Evolutionary conservation across 2,329 filamentous ascomycete genomes (phyloP).

Genomic region (Ophiostoma piceae): DNA sequence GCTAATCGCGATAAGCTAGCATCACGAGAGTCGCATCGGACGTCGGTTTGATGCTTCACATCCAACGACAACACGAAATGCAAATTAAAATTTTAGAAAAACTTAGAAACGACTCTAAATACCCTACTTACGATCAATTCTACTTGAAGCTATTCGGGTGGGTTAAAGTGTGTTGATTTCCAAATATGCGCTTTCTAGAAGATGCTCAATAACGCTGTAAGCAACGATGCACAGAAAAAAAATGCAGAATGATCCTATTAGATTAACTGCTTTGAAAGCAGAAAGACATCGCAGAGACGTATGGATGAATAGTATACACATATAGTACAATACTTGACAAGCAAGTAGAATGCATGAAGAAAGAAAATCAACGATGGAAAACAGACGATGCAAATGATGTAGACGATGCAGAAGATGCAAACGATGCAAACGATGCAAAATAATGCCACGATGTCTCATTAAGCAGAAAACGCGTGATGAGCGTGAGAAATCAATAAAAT

Average conservation of each 20-base stretch:
- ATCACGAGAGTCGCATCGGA: not conserved
- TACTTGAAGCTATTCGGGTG: too few species aligned
- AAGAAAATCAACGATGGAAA: constrained; percentile 12
- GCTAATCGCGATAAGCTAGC: not conserved
- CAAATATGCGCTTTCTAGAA: too few species aligned
- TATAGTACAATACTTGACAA: not conserved
- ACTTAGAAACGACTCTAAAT: too few species aligned
- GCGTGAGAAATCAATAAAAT: not conserved
- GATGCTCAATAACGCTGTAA: too few species aligned
- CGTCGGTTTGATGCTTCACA: not conserved
- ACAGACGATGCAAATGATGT: not conserved
- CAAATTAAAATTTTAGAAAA: too few species aligned
- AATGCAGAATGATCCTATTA: not conserved
- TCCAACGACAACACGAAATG: too few species aligned
- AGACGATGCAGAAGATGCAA: not conserved
- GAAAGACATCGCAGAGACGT: not conserved
- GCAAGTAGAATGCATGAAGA: not conserved
- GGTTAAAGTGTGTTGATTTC: too few species aligned
- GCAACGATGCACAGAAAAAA: too few species aligned
- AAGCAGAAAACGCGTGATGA: not conserved
- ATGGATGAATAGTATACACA: not conserved
- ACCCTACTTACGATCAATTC: too few species aligned
- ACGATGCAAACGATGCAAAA: not conserved
- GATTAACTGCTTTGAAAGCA: not conserved
- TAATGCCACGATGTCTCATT: not conserved